A percentile compares a stretch with the other conserved stretches of the same genome.
Evolutionary conservation across 331 rosid genomes (phyloP).

Genomic region (Rosa hybrid): DNA sequence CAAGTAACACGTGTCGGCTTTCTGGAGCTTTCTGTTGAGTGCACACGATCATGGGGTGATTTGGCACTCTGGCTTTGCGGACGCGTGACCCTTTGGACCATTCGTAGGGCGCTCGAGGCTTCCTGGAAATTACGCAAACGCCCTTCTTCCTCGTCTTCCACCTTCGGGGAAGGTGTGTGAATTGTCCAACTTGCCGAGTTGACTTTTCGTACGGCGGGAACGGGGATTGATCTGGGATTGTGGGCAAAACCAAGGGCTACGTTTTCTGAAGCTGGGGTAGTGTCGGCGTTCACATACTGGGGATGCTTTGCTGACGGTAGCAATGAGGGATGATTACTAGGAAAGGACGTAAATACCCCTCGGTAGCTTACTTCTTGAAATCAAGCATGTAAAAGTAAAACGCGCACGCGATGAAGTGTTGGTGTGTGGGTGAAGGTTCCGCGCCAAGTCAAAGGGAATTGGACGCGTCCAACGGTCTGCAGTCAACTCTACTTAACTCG

Average conservation of each 20-base stretch:
- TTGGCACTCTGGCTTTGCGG: conserved; percentile 19
- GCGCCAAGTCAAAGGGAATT: not conserved
- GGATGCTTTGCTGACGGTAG: not conserved
- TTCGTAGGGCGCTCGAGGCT: not conserved
- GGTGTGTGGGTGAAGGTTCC: too few relatives aligned
- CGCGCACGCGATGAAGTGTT: not conserved
- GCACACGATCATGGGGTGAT: conserved; percentile 14
- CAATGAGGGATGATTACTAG: too few relatives aligned
- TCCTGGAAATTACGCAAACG: conserved; percentile 15
- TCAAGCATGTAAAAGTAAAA: not conserved
- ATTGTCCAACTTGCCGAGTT: not conserved
- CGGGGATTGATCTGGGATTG: not conserved
- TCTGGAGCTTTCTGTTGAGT: not conserved
- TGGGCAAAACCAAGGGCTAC: not conserved
- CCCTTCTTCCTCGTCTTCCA: not conserved
- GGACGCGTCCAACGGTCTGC: not conserved
- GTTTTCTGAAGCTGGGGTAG: not conserved
- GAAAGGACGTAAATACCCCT: not conserved
- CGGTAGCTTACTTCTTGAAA: not conserved
- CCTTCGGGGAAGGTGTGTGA: not conserved
- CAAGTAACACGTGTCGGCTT: conserved; percentile 47
- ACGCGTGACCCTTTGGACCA: conserved; percentile 47
- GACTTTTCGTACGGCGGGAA: not conserved
- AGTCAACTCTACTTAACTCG: not conserved
- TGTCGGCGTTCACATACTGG: not conserved